phyloP scores from a whole-genome alignment of 2,329 filamentous ascomycete species.

The Falciphora oryzae region DNA sequence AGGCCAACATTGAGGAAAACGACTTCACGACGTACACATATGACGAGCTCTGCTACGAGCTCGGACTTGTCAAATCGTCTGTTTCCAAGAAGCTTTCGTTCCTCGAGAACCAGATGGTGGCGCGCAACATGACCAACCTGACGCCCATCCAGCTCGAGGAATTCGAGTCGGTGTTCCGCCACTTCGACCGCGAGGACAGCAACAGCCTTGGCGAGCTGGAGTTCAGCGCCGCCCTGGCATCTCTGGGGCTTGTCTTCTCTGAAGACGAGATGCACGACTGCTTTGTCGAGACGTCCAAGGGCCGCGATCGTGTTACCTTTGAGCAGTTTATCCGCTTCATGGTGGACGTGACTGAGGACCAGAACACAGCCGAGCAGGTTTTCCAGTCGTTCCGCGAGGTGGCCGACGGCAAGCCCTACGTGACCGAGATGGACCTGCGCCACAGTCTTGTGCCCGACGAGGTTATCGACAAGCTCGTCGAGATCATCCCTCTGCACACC shows the following conservation, averaged over 20 bases:
- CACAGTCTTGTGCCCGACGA: conserved; percentile 95
- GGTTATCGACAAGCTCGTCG: conserved; percentile 85
- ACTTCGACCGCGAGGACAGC: conserved; percentile 90
- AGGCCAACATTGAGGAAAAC: conserved; percentile 98
- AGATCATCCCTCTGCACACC: conserved; percentile 77
- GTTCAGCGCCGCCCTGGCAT: conserved; percentile 93
- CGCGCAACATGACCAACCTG: conserved; percentile 96
- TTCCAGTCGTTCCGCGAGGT: conserved; percentile 98
- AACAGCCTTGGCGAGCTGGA: conserved; percentile 91
- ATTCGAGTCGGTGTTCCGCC: conserved; percentile 96
- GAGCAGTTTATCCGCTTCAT: conserved; percentile 99
- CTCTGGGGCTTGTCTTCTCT: conserved; percentile 89
- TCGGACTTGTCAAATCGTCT: conserved; percentile 82
- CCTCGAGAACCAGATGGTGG: conserved; percentile 97
- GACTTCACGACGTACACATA: conserved; percentile 99
- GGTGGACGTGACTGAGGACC: conserved; percentile 97
- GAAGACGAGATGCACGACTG: conserved; percentile 98
- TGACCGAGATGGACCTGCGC: conserved; percentile 93
- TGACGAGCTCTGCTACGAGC: conserved; percentile 90
- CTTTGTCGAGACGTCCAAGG: conserved; percentile 80
- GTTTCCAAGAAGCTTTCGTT: conserved; percentile 96
- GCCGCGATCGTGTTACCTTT: conserved; percentile 77
- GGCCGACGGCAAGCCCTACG: conserved; percentile 96
- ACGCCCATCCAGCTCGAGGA: conserved; percentile 98
- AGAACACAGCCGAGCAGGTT: conserved; percentile 97